A percentile compares a stretch with the other conserved stretches of the same genome.
phyloP scores from a whole-genome alignment of 2,329 filamentous ascomycete genomes.

The Apiospora malaysiana region DNA sequence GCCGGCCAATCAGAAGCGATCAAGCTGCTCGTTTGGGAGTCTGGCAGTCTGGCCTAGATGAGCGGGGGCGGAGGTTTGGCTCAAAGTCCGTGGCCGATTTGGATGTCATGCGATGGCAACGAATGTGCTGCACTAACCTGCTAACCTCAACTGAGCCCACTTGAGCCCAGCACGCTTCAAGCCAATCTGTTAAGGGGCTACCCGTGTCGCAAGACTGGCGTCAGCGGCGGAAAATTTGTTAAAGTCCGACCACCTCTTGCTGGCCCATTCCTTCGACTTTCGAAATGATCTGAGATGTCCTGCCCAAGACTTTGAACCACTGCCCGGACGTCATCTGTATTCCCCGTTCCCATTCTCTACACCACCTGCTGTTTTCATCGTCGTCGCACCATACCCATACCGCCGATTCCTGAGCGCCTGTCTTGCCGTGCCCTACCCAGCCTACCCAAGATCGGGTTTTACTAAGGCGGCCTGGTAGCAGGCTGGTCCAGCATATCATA shows the following conservation, averaged over 20 bases:
- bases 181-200: not conserved
- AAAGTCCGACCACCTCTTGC: not conserved
- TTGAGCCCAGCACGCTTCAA: too few relatives aligned
- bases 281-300: not conserved
- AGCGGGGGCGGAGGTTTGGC: not conserved
- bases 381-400: not conserved
- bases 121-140: not conserved
- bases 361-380: not conserved
- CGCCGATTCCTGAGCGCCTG: too few relatives aligned
- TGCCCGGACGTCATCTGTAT: constrained; percentile 28
- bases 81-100: not conserved
- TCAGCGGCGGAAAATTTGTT: not conserved
- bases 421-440: not conserved
- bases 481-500: not conserved
- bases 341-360: constrained; percentile 23
- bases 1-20: not conserved
- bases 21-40: not conserved
- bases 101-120: too few relatives aligned
- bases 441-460: not conserved
- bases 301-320: not conserved
- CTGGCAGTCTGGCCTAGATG: not conserved
- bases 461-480: not conserved
- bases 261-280: not conserved
- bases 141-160: too few relatives aligned
- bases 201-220: not conserved